Evolutionary conservation across 2,329 filamentous ascomycete species (phyloP), one percentile per base, ranked within the genome.

Genomic region (Paraconiothyrium sp.): DNA sequence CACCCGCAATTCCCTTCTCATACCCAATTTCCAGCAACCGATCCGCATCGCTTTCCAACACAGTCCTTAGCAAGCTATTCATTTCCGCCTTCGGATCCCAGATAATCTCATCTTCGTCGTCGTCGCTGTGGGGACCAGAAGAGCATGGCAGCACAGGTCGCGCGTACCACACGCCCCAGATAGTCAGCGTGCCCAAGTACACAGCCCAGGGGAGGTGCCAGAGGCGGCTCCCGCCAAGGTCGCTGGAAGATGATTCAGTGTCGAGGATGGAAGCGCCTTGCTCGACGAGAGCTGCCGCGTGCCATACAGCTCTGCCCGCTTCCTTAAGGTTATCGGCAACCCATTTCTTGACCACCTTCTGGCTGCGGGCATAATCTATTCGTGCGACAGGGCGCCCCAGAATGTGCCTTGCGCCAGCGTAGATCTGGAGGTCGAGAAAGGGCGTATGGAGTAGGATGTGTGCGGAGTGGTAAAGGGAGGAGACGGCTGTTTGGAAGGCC

Each of bases 161-260:
- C 37, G 78, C 77, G 54, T 85, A 84, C 67, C 88, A 85, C 57
- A 86, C 87, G 0, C 84, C 83, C 86, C 87, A 89, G 35, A 84
- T 83, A 0, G 85, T 84, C 44, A 89, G 67, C 0, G 86, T 87
- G 0, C 85, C 85, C 1, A 90, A 76, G 66, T 89, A 89, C 13
- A 89, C 70, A 63, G 85, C 86, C 88, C 87, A 89, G 0, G 86
- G 85, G 20, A 88, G 86, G 67, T 89, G 86, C 69, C 89, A 89
- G 0, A 85, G 76, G 47, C 85, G 83, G 46, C 82, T 65, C 1
- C 83, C 80, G 22, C 86, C 84, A 60, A 82, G 84, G 39, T 85
- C 82, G n/a, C 55, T 52, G 10, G 46, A 58, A 3, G 57, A 57
- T 0, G 63, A 55, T 27, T 71, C 67, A 10, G 66, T 63, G 13